Evolutionary conservation across 2,329 filamentous ascomycete genomes (phyloP).

Genomic region (Xylaria sp.): DNA sequence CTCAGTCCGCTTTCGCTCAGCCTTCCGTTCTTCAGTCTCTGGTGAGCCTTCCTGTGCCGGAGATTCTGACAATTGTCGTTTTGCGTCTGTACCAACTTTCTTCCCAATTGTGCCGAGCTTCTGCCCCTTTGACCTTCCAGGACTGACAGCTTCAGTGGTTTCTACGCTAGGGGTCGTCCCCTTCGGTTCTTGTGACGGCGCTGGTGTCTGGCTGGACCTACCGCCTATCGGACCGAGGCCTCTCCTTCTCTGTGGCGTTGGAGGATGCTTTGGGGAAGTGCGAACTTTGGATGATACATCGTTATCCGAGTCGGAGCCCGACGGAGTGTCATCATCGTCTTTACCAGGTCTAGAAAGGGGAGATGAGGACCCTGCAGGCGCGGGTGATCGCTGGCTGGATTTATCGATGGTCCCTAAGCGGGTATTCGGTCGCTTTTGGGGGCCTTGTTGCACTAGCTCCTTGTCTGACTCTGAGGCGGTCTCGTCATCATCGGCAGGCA

Average conservation of each 20-base stretch:
- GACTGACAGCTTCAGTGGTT: slow-evolving; percentile 9
- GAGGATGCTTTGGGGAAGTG: slow-evolving; percentile 6
- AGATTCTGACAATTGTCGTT: slow-evolving; percentile 18
- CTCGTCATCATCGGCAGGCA: slow-evolving; percentile 30
- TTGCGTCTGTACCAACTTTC: slow-evolving; percentile 19
- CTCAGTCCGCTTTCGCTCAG: slow-evolving; percentile 55
- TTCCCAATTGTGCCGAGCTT: slow-evolving; percentile 34
- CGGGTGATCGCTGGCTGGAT: slow-evolving; percentile 34
- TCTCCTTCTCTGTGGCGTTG: slow-evolving; percentile 17
- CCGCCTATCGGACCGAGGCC: slow-evolving; percentile 32
- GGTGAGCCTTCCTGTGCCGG: too few species aligned
- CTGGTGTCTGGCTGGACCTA: slow-evolving; percentile 16
- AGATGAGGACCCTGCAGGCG: slow-evolving; percentile 27
- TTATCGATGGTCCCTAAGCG: slow-evolving; percentile 27
- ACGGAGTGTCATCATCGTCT: slow-evolving; percentile 30
- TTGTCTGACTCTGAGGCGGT: slow-evolving; percentile 37
- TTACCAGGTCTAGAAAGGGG: slow-evolving; percentile 21
- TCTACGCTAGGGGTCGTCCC: slow-evolving; percentile 1
- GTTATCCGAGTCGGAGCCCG: slow-evolving; percentile 26
- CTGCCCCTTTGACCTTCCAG: slow-evolving; percentile 18
- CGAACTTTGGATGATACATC: slow-evolving; percentile 4
- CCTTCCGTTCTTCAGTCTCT: slow-evolving; percentile 41
- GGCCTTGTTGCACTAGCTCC: slow-evolving; percentile 23
- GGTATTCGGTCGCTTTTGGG: slow-evolving; percentile 8
- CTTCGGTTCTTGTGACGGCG: slow-evolving; percentile 6